A percentile compares a stretch with the other conserved stretches of the same genome.
Evolutionary conservation across 176 grass and related monocot species (phyloP).

Genomic region (Lolium multiflorum): DNA sequence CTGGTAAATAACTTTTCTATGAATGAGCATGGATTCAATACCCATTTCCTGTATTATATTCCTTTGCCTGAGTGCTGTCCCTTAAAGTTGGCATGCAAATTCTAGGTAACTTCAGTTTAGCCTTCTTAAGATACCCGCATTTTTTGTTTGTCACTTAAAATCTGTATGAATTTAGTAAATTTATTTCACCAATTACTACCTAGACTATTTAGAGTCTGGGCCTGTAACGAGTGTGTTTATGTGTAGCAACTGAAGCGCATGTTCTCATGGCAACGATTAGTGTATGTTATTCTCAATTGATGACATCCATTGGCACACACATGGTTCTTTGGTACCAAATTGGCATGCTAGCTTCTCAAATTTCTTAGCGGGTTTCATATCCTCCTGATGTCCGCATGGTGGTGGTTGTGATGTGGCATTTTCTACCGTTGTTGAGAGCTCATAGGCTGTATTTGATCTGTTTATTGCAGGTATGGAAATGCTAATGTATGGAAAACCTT

Average conservation of each 20-base stretch:
- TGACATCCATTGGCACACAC: background rate
- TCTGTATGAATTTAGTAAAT: background rate
- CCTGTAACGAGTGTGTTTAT: background rate
- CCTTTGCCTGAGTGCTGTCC: background rate
- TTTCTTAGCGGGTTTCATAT: background rate
- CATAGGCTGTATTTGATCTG: constrained; percentile 2
- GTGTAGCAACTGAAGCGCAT: background rate
- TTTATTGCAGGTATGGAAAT: constrained; percentile 63
- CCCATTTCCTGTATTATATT: background rate
- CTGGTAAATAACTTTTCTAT: background rate
- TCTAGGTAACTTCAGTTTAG: background rate
- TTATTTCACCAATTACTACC: background rate
- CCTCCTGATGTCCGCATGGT: background rate
- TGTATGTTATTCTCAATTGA: background rate
- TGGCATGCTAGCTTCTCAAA: background rate
- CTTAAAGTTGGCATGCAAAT: background rate
- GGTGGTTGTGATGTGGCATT: background rate
- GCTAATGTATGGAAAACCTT: constrained; percentile 73
- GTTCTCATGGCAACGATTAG: background rate
- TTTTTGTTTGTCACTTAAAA: background rate
- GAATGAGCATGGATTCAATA: background rate
- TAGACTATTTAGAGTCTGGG: background rate
- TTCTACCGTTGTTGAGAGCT: background rate
- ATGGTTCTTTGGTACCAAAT: background rate
- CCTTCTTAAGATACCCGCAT: background rate